Percentiles rank a stretch among this genome's conserved stretches.
These are phyloP conservation scores for Saturnispora galanensis DNA, from an alignment of 805 yeast genomes.

Conservation along the genomic window DNA sequence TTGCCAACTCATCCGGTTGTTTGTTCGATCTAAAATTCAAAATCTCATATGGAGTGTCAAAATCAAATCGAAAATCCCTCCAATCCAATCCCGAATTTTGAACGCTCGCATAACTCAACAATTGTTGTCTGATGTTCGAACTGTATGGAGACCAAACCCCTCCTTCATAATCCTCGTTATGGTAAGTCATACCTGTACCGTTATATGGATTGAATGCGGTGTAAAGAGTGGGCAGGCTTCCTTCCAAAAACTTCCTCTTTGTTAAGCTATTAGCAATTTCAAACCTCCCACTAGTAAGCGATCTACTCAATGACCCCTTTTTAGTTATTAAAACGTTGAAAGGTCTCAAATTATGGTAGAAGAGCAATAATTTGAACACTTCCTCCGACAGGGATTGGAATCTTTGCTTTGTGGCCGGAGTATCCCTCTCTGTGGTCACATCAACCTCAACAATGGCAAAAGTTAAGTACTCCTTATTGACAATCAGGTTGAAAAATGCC, in stretches of 20 bases:
- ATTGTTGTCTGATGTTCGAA: constrained; percentile 52
- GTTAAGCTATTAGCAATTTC: constrained; percentile 90
- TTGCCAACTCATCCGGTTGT: constrained; percentile 76
- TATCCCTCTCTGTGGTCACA: constrained; percentile 13
- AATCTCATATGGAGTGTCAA: constrained; percentile 59
- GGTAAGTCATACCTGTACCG: constrained; percentile 56
- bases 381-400: constrained; percentile 36
- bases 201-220: constrained; percentile 67
- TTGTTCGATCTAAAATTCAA: constrained; percentile 68
- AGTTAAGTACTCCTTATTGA: constrained; percentile 73
- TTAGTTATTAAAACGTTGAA: constrained; percentile 77
- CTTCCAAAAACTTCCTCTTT: constrained; percentile 66
- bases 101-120: constrained; percentile 52
- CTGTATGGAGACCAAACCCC: constrained; percentile 80
- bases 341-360: constrained; percentile 64
- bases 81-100: constrained; percentile 80
- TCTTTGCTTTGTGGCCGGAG: constrained; percentile 16
- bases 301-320: constrained; percentile 74
- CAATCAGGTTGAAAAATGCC: constrained; percentile 76
- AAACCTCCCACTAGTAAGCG: constrained; percentile 72
- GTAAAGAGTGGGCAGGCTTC: constrained; percentile 67
- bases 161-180: constrained; percentile 66
- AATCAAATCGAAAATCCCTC: constrained; percentile 69
- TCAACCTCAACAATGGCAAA: constrained; percentile 67
- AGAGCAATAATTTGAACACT: constrained; percentile 34